phyloP scores from a whole-genome alignment of 1,284 basidiomycete genomes.

The Ustanciosporium gigantosporum region DNA sequence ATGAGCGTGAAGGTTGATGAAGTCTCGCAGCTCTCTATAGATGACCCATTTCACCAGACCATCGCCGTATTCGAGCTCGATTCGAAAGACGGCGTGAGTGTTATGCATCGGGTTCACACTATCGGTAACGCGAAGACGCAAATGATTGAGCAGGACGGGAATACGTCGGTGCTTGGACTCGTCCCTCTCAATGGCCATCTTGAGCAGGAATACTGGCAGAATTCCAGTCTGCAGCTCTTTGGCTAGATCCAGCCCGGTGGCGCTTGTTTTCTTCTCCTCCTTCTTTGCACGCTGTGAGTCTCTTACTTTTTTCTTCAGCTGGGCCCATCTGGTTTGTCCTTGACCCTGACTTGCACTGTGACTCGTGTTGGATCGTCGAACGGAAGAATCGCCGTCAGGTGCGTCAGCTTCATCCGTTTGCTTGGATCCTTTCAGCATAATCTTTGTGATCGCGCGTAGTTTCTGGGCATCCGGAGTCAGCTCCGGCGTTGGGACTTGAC shows the following conservation, averaged over 20 bases:
- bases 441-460: constrained; percentile 40
- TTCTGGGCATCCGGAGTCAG: constrained; percentile 26
- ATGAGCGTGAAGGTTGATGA: constrained; percentile 85
- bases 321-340: constrained; percentile 34
- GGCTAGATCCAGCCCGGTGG: constrained; percentile 24
- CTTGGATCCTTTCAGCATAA: constrained; percentile 31
- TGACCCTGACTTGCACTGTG: constrained; percentile 6
- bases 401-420: constrained; percentile 6
- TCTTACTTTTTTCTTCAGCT: constrained; percentile 42
- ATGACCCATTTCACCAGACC: constrained; percentile 89
- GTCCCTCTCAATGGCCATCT: constrained; percentile 88
- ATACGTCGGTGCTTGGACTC: constrained; percentile 82
- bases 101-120: constrained; percentile 79
- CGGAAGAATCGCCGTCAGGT: constrained; percentile 1
- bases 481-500: constrained; percentile 23
- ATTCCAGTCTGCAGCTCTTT: constrained; percentile 43
- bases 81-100: constrained; percentile 81
- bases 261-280: constrained; percentile 34
- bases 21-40: constrained; percentile 91
- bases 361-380: constrained; percentile 3
- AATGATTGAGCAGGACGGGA: constrained; percentile 82
- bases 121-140: constrained; percentile 82
- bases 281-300: constrained; percentile 35
- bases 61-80: constrained; percentile 95
- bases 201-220: constrained; percentile 63